Conservation (phyloP, 1,139 yeast species). For the Sporopachydermia cereana region DNA sequence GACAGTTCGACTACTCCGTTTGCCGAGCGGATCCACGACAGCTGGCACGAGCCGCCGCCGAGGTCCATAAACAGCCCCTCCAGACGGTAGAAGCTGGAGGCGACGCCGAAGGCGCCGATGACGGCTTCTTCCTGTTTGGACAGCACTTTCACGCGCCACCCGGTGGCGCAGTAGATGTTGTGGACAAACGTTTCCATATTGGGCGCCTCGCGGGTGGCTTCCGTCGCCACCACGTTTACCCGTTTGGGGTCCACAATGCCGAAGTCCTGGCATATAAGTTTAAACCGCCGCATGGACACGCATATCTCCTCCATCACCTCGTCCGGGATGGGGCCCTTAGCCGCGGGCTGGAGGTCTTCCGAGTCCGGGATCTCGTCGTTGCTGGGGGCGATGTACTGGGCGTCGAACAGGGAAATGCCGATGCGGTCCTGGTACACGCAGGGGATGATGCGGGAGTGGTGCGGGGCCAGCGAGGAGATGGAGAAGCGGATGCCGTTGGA, state of each 20-base stretch:
- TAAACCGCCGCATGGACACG: conserved; percentile 48
- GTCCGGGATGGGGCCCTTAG: conserved; percentile 41
- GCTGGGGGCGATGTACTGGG: conserved; percentile 31
- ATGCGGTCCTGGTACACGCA: conserved; percentile 59
- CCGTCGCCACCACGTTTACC: conserved; percentile 54
- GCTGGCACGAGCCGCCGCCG: conserved; percentile 54
- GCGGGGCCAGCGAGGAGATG: conserved; percentile 50
- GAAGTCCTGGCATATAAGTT: conserved; percentile 52
- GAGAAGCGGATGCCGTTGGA: conserved; percentile 58
- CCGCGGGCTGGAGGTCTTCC: conserved; percentile 11
- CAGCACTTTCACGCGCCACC: conserved; percentile 48
- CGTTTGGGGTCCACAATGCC: conserved; percentile 42
- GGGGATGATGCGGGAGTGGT: conserved; percentile 59
- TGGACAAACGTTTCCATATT: conserved; percentile 44
- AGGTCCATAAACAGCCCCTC: conserved; percentile 55
- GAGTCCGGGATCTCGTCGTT: conserved; percentile 6
- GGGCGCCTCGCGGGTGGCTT: conserved; percentile 52
- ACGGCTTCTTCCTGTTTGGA: conserved; percentile 49
- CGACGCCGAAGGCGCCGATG: conserved; percentile 56
- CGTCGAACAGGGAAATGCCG: conserved; percentile 53
- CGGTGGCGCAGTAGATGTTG: conserved; percentile 40
- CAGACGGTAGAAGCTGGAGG: conserved; percentile 49
- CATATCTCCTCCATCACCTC: conserved; percentile 44
- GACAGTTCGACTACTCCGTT: conserved; percentile 42
- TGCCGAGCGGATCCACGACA: conserved; percentile 49